Conservation (phyloP, 345 rosid species). For the Salix udensis region DNA sequence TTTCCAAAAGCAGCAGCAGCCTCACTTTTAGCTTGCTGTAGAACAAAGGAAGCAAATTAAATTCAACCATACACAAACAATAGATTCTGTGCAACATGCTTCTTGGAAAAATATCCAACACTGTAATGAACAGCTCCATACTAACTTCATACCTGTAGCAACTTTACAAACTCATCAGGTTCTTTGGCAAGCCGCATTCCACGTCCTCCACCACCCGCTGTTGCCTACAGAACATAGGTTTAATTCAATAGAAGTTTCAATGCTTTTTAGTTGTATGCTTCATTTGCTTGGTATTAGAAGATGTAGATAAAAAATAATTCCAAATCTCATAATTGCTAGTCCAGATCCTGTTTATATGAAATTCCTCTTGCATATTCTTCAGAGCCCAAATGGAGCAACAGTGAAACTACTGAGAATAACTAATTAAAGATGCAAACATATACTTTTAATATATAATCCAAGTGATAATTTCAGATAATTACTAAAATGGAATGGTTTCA, state of each 20-base stretch:
- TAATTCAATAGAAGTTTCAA: not conserved
- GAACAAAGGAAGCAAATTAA: conserved; percentile 16
- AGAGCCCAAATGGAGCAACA: not conserved
- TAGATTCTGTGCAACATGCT: not conserved
- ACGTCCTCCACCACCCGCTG: conserved; percentile 99
- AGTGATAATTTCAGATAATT: not conserved
- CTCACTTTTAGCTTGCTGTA: conserved; percentile 97
- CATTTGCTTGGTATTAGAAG: not conserved
- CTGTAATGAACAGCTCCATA: not conserved
- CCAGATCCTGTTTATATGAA: not conserved
- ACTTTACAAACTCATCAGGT: conserved; percentile 90
- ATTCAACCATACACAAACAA: conserved; percentile 8
- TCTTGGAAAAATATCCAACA: no score
- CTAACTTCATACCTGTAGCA: conserved; percentile 61
- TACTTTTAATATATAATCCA: not conserved
- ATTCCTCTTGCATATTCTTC: not conserved
- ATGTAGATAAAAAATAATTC: not conserved
- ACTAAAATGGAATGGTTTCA: no score
- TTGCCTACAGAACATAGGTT: conserved; percentile 56
- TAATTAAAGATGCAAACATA: not conserved
- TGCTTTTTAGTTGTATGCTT: not conserved
- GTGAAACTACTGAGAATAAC: not conserved
- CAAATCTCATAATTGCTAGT: not conserved
- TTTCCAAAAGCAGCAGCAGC: conserved; percentile 99
- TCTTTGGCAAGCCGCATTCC: conserved; percentile 99